Evolutionary conservation across 768 basidiomycete genomes (phyloP), one percentile per base, ranked within the genome.

Genomic region (Infundibulicybe gibba): DNA sequence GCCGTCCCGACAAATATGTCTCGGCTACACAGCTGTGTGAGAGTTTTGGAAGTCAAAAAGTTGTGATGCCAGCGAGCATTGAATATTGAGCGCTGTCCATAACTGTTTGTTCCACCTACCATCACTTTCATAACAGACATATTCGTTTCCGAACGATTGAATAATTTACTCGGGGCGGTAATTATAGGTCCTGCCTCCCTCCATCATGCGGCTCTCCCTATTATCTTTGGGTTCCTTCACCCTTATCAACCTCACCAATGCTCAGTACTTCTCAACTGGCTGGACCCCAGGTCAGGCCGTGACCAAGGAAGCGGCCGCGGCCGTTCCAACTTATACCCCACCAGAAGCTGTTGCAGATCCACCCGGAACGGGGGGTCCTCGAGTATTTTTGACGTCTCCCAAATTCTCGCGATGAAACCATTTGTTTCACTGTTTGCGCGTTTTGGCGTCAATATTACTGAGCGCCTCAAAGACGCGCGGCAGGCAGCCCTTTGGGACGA

Each of bases 201-300:
- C 66, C 56, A 66, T 61, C 61, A 87, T 87, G 85, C 82, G 73
- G 70, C 45, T 73, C 45, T 62, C 68, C 41, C 43, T 50, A 40
- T 45, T 63, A 32, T 55, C 64, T 21, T 52, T 77, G 56, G 56
- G 62, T 44, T 53, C 64, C 45, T 61, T 71, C 40, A 62, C 66
- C 44, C 58, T 71, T 49, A 62, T 63, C 43, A 62, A 67, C 44
- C 63, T 70, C 17, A 70, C 64, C 38, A 65, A 66, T 43, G 87
- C 86, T 11, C 82, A 87, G 53, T 90, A 90, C 64, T 84, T 90
- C 64, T 90, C 88, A 3, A 69, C 70, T 30, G 90, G 90, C n/a
- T 92, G 90, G 90, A 58, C 69, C 21, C 90, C 90, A 2, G 89
- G 87, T 21, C 83, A 90, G 58, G 68, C 79, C 0, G 70, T 70